Base-by-base conservation (phyloP, 2,329 filamentous ascomycete species). In the Lasiodiplodia citricola region DNA sequence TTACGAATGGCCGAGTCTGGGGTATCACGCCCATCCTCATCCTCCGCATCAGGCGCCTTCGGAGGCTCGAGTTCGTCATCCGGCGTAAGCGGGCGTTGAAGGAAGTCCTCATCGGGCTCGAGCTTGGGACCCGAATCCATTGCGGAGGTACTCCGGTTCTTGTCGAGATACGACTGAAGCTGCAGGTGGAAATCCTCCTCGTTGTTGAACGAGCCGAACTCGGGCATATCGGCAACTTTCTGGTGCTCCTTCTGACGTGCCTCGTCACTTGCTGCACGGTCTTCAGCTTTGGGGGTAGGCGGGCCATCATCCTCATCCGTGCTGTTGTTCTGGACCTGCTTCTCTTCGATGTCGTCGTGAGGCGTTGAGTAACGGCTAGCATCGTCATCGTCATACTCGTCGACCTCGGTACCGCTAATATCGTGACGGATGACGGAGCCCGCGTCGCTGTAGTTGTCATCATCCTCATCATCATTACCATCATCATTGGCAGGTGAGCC, bases 1-100 rank as follows among this genome's bases (percentile, higher is more conserved):
- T 94, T 92, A 70, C 92, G 92, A 71, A 97, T 95, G 25, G 98
- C 94, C 7, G 95, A 98, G 62, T 94, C 92, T 16, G 95, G 94
- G 8, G 93, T 96, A 41, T 89, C 87, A 11, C 89, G 88, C 71
- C 91, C 90, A 2, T 77, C 74, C 21, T 81, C 80, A 0, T 87
- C 82, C 1, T 86, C 84, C 67, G 83, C 85, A 55, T 87, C 86
- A 44, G 58, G 87, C 85, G 38, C 86, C 83, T 51, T 84, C 84
- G 25, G 87, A 87, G 67, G 65, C 18, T 71, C 69, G 4, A 70
- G 71, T 7, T 54, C 69, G 1, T 54, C 71, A 60, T 78, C 76
- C 6, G 68, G 87, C 83, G 69, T 91, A 86, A 74, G 90, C 85
- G 75, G 92, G 44, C 77, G 73, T 60, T 74, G 73, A 54, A 80